Percentiles rank a stretch among this genome's conserved stretches.
These are phyloP conservation scores for Fraxinus quadrangulata DNA, from an alignment of 257 asterid species.

Conservation along the genomic window DNA sequence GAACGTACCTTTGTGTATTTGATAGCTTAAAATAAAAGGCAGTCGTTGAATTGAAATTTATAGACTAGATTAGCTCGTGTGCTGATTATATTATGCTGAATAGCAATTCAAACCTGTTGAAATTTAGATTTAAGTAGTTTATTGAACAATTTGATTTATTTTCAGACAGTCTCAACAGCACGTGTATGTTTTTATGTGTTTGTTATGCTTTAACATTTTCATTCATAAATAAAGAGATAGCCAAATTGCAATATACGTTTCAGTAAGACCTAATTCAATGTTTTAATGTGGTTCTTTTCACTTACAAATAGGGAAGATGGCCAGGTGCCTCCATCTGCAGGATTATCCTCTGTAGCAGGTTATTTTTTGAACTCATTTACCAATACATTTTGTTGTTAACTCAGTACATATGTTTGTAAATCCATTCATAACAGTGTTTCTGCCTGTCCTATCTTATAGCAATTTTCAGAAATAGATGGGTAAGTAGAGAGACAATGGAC, in stretches of 20 bases:
- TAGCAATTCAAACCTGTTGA: not conserved
- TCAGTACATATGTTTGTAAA: not conserved
- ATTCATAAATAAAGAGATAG: not conserved
- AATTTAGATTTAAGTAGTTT: not conserved
- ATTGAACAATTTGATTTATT: not conserved
- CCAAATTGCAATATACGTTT: not conserved
- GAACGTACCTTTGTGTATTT: not conserved
- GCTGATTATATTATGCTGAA: not conserved
- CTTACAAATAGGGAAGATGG: slow-evolving; percentile 47
- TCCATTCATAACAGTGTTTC: not conserved
- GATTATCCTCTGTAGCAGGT: slow-evolving; percentile 64
- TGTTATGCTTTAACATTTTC: not conserved
- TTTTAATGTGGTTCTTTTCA: slow-evolving; percentile 4
- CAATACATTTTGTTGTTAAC: not conserved
- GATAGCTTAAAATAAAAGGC: not conserved
- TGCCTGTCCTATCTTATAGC: not conserved
- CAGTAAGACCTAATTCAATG: not conserved
- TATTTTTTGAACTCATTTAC: slow-evolving; percentile 22
- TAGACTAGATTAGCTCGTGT: not conserved
- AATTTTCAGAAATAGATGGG: not conserved
- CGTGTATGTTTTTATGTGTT: not conserved
- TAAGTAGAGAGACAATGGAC: not conserved
- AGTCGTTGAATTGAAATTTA: not conserved
- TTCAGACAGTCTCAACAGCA: not conserved
- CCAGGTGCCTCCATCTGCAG: slow-evolving; percentile 50